Evolutionary conservation across 352 stramenopile genomes (phyloP).

Genomic region (Phytophthora idaei): DNA sequence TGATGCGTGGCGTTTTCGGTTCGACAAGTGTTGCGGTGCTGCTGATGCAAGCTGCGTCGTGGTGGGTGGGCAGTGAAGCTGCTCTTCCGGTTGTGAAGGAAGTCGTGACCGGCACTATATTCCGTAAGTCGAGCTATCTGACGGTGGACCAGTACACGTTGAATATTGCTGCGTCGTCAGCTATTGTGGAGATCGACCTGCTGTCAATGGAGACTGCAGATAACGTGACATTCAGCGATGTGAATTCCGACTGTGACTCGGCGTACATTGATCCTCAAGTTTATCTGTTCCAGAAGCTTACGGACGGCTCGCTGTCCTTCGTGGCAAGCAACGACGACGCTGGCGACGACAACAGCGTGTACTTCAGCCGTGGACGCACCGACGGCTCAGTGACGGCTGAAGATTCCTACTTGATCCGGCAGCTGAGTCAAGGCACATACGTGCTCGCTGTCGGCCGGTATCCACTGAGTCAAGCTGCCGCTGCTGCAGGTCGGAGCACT

Average conservation of each 20-base stretch:
- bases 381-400: slow-evolving; percentile 57
- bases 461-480: slow-evolving; percentile 48
- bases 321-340: slow-evolving; percentile 73
- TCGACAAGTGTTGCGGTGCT: slow-evolving; percentile 17
- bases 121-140: slow-evolving; percentile 49
- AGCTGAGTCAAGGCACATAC: slow-evolving; percentile 50
- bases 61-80: slow-evolving; percentile 12
- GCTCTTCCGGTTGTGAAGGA: slow-evolving; percentile 46
- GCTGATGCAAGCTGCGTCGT: slow-evolving; percentile 22
- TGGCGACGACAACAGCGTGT: slow-evolving; percentile 56
- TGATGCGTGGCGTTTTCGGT: slow-evolving; percentile 22
- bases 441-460: slow-evolving; percentile 66
- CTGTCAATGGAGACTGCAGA: slow-evolving; percentile 65
- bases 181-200: slow-evolving; percentile 69
- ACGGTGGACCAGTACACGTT: slow-evolving; percentile 71
- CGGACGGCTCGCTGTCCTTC: slow-evolving; percentile 36
- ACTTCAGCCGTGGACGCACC: slow-evolving; percentile 33
- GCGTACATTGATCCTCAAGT: slow-evolving; percentile 75
- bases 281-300: slow-evolving; percentile 44
- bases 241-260: slow-evolving; percentile 77
- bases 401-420: slow-evolving; percentile 73
- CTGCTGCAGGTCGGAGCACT: slow-evolving; percentile 39
- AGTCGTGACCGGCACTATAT: slow-evolving; percentile 61
- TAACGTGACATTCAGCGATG: slow-evolving; percentile 47
- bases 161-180: slow-evolving; percentile 38